These are phyloP conservation scores for Phellinidium pouzarii DNA, from an alignment of 1,284 basidiomycete species.

Conservation along the genomic window DNA sequence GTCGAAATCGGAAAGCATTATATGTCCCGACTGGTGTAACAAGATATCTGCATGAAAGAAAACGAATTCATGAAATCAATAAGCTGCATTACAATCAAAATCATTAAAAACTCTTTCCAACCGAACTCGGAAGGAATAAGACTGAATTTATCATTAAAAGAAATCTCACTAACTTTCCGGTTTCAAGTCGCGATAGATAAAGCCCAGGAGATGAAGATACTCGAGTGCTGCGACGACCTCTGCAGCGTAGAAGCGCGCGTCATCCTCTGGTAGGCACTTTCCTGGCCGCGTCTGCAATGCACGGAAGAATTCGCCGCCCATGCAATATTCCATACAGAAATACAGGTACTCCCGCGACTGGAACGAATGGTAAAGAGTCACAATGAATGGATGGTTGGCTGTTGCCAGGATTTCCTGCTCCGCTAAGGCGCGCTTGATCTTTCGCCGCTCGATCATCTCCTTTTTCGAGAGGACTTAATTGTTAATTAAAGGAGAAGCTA, in stretches of 20 bases:
- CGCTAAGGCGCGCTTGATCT: slow-evolving; percentile 93
- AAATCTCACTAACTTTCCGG: slow-evolving; percentile 72
- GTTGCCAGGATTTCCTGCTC: slow-evolving; percentile 96
- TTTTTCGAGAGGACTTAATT: slow-evolving; percentile 91
- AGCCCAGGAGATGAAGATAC: slow-evolving; percentile 98
- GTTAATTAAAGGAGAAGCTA: no score
- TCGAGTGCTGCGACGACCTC: slow-evolving; percentile 98
- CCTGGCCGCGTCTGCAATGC: slow-evolving; percentile 92
- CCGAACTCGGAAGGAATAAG: background rate
- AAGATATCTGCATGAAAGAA: slow-evolving; percentile 70
- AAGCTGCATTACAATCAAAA: slow-evolving; percentile 2
- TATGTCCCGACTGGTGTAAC: slow-evolving; percentile 97
- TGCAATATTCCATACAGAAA: slow-evolving; percentile 99
- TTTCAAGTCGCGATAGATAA: slow-evolving; percentile 98
- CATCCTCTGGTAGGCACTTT: slow-evolving; percentile 93
- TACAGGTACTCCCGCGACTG: slow-evolving; percentile 96
- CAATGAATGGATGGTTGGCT: slow-evolving; percentile 96
- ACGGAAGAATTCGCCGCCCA: slow-evolving; percentile 99
- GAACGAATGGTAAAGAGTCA: slow-evolving; percentile 95
- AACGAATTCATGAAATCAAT: background rate
- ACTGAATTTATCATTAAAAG: no score
- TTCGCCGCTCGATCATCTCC: slow-evolving; percentile 98
- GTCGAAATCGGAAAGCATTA: slow-evolving; percentile 99
- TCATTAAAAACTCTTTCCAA: background rate
- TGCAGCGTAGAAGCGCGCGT: slow-evolving; percentile 95